Evolutionary conservation across 192 early-diverging fungal species (phyloP), one percentile per base, ranked within the genome.

Genomic region (Coemansia sp.): DNA sequence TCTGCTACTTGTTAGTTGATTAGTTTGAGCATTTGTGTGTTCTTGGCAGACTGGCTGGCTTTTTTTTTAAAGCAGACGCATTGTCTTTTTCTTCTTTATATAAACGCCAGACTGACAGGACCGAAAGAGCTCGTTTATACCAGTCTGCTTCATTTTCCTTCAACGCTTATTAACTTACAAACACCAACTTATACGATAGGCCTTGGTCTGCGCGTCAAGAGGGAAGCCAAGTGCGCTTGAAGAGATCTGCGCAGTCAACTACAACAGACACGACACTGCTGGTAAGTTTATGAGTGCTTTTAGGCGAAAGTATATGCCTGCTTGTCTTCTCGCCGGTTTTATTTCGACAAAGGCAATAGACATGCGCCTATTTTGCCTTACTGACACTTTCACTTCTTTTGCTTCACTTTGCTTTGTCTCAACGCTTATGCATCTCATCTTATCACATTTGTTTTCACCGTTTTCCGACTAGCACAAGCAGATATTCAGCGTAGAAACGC

Each of bases 361-460:
- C 47, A 15, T 57, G 37, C 37, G n/a, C 40, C 9, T 54, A 64
- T 64, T 64, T 42, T 14, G 51, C 20, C 38, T 40, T 64, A 64
- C 62, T 64, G 62, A 31, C 31, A 31, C 62, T 22, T 26, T 56
- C 2, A 8, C 14, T 11, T 15, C 23, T 26, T 59, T 25, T 20
- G 46, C 15, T 48, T 8, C 6, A 19, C 46, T 19, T 20, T 48
- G 46, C n/a, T 48, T 21, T 48, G n/a, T 17, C 6, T 20, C n/a
- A 48, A n/a, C 46, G 46, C 46, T 48, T 8, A 48, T 31, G 31
- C 31, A 31, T 31, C 31, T 31, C 31, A 31, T 31, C 31, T 31
- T 7, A 48, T 48, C 15, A 17, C 46, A 48, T 19, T 20, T 17
- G 12, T 19, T 17, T 22, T 26, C 46, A 46, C 46, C 44, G 7